These are phyloP conservation scores for Termitomyces sp. DNA, from an alignment of 768 basidiomycete genomes.

Conservation along the genomic window DNA sequence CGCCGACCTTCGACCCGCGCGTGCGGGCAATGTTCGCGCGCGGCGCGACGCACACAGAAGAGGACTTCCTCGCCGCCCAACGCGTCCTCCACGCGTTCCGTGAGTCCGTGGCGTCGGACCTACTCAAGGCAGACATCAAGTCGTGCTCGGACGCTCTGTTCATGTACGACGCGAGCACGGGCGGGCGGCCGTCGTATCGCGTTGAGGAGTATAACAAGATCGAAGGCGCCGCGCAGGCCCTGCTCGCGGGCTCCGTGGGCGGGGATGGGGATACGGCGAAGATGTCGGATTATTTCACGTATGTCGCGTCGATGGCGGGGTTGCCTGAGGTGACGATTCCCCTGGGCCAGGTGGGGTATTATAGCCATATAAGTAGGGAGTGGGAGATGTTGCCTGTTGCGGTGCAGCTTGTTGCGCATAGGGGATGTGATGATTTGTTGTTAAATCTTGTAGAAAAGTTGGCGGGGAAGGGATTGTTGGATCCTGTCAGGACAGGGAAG, in stretches of 20 bases:
- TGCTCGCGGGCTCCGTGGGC: slow-evolving; percentile 14
- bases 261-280: background rate
- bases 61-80: slow-evolving; percentile 23
- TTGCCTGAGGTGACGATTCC: slow-evolving; percentile 32
- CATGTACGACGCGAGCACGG: slow-evolving; percentile 31
- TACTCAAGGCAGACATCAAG: slow-evolving; percentile 22
- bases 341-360: slow-evolving; percentile 30
- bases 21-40: slow-evolving; percentile 25
- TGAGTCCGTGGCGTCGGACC: slow-evolving; percentile 16
- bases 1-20: slow-evolving; percentile 26
- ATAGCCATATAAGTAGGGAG: slow-evolving; percentile 24
- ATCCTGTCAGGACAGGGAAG: background rate
- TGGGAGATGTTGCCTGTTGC: slow-evolving; percentile 31
- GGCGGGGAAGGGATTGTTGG: background rate
- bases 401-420: slow-evolving; percentile 28
- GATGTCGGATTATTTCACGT: slow-evolving; percentile 25
- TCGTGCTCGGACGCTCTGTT: slow-evolving; percentile 31
- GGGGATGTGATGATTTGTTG: slow-evolving; percentile 30
- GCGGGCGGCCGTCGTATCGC: slow-evolving; percentile 27
- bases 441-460: background rate
- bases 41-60: slow-evolving; percentile 17
- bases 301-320: slow-evolving; percentile 31
- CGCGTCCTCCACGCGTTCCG: slow-evolving; percentile 20
- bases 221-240: no score
- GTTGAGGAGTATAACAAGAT: no score